phyloP scores from a whole-genome alignment of 306 rosid species.

The Sphenostylis stenocarpa region DNA sequence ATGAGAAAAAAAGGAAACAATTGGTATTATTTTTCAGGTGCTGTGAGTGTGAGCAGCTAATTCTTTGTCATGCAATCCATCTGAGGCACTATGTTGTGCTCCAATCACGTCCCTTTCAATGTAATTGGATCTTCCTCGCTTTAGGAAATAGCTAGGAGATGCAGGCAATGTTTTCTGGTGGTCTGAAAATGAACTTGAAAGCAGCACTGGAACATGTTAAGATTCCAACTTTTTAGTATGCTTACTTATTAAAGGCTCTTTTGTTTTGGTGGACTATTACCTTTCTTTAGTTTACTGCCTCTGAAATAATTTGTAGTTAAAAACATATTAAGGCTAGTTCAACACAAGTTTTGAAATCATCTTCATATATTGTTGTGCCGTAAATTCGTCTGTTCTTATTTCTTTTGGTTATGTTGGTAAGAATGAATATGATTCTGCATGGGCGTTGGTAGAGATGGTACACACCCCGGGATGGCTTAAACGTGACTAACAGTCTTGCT shows the following conservation, averaged over 20 bases:
- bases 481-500: not conserved
- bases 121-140: slow-evolving; percentile 30
- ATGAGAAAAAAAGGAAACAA: slow-evolving; percentile 39
- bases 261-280: not conserved
- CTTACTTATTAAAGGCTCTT: not conserved
- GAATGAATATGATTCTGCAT: not conserved
- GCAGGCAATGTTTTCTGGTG: slow-evolving; percentile 8
- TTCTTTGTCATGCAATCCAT: slow-evolving; percentile 32
- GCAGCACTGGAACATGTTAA: slow-evolving; percentile 1
- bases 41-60: slow-evolving; percentile 29
- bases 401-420: not conserved
- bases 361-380: not conserved
- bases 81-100: slow-evolving; percentile 13
- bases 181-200: slow-evolving; percentile 9
- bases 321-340: not conserved
- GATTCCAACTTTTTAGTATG: slow-evolving; percentile 23
- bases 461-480: not conserved
- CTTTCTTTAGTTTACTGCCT: not conserved
- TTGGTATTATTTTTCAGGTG: slow-evolving; percentile 26
- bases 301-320: not conserved
- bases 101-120: slow-evolving; percentile 36
- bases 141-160: slow-evolving; percentile 12
- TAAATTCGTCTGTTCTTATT: not conserved
- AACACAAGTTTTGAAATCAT: not conserved
- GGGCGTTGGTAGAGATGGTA: not conserved